Base-by-base conservation (phyloP, 2,329 filamentous ascomycete genomes). In the Trichoderma asperellum region DNA sequence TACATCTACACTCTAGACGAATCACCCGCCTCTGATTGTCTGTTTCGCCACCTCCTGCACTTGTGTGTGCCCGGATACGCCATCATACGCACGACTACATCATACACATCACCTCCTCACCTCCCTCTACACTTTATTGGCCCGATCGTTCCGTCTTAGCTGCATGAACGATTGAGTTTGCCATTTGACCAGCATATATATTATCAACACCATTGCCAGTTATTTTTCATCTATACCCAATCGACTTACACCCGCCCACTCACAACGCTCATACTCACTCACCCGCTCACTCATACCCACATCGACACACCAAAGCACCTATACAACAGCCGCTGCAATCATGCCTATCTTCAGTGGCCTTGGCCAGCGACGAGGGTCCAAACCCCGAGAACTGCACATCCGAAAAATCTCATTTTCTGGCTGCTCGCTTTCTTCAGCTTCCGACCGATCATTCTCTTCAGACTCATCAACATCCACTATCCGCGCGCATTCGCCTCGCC, bases 381-480 rank as follows among this genome's bases (percentile, higher is more conserved):
- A 77, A 71, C 78, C 80, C 40, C 76, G 78, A 59, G 76, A 81
- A 65, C 76, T 82, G 29, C 78, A 80, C 70, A 81, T 82, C 69
- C 79, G 80, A 74, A 82, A 82, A 74, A 73, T 81, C 59, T 81
- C 80, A 56, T 79, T 81, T 73, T 81, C 80, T 21, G 80, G 80
- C 71, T 79, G 76, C 65, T 81, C 80, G 1, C 77, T 81, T 67
- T 78, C 75, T 70, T 77, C 78, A 74, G 37, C 75, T 71, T 77
- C 78, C 74, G 63, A 66, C n/a, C 62, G 62, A 40, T 81, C 79
- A 55, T 75, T 77, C 55, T 75, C 75, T 27, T 75, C 74, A 18
- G 76, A 78, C 7, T 74, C 74, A 35, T 74, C 75, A 49, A 70
- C 75, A 34, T 76, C 77, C 59, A 77, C 77, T 24, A 75, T 76